Evolutionary conservation across 2,329 filamentous ascomycete species (phyloP).

Genomic region (Graphium sp.): DNA sequence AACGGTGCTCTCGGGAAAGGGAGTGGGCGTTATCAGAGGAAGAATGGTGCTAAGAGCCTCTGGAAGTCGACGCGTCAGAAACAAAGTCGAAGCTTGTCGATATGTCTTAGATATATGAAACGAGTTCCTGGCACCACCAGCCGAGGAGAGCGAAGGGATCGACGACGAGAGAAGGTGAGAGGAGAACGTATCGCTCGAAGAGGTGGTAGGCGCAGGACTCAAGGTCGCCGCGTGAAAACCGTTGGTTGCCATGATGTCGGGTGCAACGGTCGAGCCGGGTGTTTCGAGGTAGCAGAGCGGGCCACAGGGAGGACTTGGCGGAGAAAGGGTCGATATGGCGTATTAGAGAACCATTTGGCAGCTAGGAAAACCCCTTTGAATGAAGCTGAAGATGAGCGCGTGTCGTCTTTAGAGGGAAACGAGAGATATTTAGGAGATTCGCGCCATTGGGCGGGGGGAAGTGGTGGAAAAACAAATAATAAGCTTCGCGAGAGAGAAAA

Average conservation of each 20-base stretch:
- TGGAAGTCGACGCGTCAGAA: conserved; percentile 80
- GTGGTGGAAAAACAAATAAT: too few relatives aligned
- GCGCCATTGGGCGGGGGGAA: too few relatives aligned
- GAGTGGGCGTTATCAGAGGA: conserved; percentile 54
- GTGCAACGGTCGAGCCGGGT: too few relatives aligned
- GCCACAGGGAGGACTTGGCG: too few relatives aligned
- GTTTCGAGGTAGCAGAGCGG: too few relatives aligned
- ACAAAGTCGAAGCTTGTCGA: conserved; percentile 84
- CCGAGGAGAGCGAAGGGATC: conserved; percentile 50
- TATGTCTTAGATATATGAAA: conserved; percentile 81
- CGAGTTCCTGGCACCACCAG: conserved; percentile 41
- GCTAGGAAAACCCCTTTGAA: too few relatives aligned
- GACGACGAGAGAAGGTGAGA: conserved; percentile 44
- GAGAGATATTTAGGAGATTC: too few relatives aligned
- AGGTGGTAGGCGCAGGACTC: conserved; percentile 23
- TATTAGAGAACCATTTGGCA: too few relatives aligned
- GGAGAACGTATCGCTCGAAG: conserved; percentile 22
- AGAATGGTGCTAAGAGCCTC: conserved; percentile 77
- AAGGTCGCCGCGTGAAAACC: conserved; percentile 22
- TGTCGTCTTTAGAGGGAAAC: too few relatives aligned
- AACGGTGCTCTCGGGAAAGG: conserved; percentile 24
- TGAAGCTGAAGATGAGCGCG: too few relatives aligned
- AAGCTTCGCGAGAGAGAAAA: too few relatives aligned
- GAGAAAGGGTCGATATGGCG: too few relatives aligned
- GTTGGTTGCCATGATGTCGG: conserved; percentile 23